Base-by-base conservation (phyloP, 176 grass and related monocot species). In the Zoysia pacifica region DNA sequence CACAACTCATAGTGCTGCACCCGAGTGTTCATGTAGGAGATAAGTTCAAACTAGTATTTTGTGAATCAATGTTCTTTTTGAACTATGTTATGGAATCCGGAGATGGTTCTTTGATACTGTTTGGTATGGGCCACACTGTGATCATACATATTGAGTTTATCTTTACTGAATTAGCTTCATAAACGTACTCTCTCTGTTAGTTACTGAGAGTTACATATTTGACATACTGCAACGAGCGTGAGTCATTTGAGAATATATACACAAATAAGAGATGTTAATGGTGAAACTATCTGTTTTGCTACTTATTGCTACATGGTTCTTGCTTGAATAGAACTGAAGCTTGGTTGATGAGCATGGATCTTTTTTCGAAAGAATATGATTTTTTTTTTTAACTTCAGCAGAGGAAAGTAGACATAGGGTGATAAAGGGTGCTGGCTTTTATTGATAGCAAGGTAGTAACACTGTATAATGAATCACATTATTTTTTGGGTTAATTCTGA, bases 191-290 rank as follows among this genome's bases (percentile, higher is more conserved):
- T 28, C 28, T 3, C 50, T 55, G 2, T 69, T 61, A 2, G 61
- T 80, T 68, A 56, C 44, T 37, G 35, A 43, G 19, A 69, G 59
- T 36, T 67, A 61, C 54, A 16, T 18, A 48, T 48, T 50, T 16
- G 35, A 10, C 42, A 69, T 55, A 80, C 43, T 74, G 48, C 52
- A 48, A 36, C 50, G 50, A 60, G 16, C 39, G 36, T 59, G 41
- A 41, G 37, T 15, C 7, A 15, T 13, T 9, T 81, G 44, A 44
- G 11, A 64, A 41, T 66, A 44, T 42, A 54, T 72, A 42, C 6
- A 47, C 7, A 8, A 74, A 18, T n/a, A 86, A 86, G 60, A n/a
- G 13, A 5, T 48, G 35, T 41, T 48, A 43, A 77, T 85, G 49
- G 41, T 55, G 36, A 70, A 58, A 4, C 58, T 8, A 1, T 20